A percentile compares a stretch with the other conserved stretches of the same genome.
Evolutionary conservation across 805 yeast genomes (phyloP).

Genomic region (Teunomyces atbi): DNA sequence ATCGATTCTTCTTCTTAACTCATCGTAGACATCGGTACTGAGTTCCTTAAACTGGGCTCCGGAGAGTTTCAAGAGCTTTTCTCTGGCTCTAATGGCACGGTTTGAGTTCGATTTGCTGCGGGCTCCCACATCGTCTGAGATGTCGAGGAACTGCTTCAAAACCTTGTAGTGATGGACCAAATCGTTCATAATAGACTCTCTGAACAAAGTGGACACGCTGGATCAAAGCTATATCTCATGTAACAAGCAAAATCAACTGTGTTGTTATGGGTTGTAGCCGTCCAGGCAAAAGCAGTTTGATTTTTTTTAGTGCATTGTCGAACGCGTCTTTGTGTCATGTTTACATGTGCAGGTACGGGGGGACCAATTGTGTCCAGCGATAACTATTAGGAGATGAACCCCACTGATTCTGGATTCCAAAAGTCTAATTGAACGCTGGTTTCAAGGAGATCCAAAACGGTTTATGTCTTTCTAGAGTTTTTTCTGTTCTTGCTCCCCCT

Average conservation of each 20-base stretch:
- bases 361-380: no score
- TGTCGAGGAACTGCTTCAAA: constrained; percentile 49
- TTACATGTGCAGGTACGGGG: neutral
- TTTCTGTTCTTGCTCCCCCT: no score
- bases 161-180: constrained; percentile 48
- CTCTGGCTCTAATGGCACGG: constrained; percentile 81
- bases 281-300: neutral
- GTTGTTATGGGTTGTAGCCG: neutral
- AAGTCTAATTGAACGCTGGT: no score
- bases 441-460: no score
- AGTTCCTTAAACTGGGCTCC: constrained; percentile 82
- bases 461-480: no score
- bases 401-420: no score
- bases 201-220: neutral
- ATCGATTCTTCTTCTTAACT: constrained; percentile 72
- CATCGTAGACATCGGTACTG: constrained; percentile 93
- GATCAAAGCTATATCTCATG: neutral
- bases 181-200: constrained; percentile 17
- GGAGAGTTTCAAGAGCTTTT: constrained; percentile 77
- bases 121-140: constrained; percentile 45
- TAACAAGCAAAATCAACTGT: neutral
- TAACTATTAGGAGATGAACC: no score
- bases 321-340: constrained; percentile 2
- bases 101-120: constrained; percentile 43
- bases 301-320: constrained; percentile 2